These are phyloP conservation scores for Haplosporangium gracile DNA, from an alignment of 192 early-diverging fungal species.

Conservation along the genomic window DNA sequence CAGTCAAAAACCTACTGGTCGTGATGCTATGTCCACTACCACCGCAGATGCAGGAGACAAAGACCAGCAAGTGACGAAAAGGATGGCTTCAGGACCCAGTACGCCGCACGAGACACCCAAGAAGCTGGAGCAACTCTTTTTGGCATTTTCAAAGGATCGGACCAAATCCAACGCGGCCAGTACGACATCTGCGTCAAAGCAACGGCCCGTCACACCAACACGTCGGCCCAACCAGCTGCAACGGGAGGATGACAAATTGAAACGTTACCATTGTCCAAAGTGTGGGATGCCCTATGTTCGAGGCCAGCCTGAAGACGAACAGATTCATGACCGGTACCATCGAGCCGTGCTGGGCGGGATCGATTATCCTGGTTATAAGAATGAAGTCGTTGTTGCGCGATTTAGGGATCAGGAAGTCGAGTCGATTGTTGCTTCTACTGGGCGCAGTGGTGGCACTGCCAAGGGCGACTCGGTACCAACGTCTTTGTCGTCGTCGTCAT, in stretches of 20 bases:
- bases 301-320: slow-evolving; percentile 58
- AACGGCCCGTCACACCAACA: background rate
- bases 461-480: background rate
- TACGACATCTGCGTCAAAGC: background rate
- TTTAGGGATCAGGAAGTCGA: slow-evolving; percentile 25
- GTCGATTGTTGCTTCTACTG: background rate
- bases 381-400: slow-evolving; percentile 52
- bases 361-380: slow-evolving; percentile 61
- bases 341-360: slow-evolving; percentile 53
- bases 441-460: background rate
- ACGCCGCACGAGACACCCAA: slow-evolving; percentile 7
- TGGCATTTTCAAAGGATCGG: slow-evolving; percentile 37
- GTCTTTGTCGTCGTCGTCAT: slow-evolving; percentile 1
- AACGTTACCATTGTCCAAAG: slow-evolving; percentile 55
- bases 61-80: background rate
- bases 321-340: slow-evolving; percentile 59
- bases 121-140: slow-evolving; percentile 46
- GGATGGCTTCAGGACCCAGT: background rate
- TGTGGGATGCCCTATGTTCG: slow-evolving; percentile 61
- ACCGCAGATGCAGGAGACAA: background rate
- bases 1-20: background rate
- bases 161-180: slow-evolving; percentile 1
- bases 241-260: slow-evolving; percentile 45
- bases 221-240: slow-evolving; percentile 26
- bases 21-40: background rate